Base-by-base conservation (phyloP, 2,329 filamentous ascomycete genomes). In the Talaromyces albobiverticillius region DNA sequence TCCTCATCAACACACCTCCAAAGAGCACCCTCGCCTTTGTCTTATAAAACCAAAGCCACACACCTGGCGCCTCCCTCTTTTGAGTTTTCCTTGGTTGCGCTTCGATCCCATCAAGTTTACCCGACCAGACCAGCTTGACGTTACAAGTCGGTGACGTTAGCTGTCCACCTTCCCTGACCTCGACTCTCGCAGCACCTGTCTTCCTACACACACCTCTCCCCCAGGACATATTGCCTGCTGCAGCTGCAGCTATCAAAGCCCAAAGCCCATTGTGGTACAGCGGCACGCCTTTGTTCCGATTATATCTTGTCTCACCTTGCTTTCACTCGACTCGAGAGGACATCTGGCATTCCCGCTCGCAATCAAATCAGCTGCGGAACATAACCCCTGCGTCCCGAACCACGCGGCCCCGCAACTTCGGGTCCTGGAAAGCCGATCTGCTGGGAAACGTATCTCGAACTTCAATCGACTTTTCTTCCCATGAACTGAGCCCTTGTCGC, bases 341-440 rank as follows among this genome's bases (percentile, higher is more conserved):
- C 50, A 46, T 46, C 41, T 52, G 50, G 41, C 41, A 52, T 52
- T 38, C 48, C 18, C 38, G 48, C 48, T 42, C 29, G 36, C 48
- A 29, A 51, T 32, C 13, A 23, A n/a, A n/a, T n/a, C n/a, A n/a
- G n/a, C n/a, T n/a, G 48, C 41, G 50, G 41, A 52, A 46, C 34
- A 52, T n/a, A 38, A 22, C 40, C 41, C 41, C 42, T 52, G 50
- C 41, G 20, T 38, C 50, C 22, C 32, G n/a, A 52, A 31, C 50
- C 50, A 52, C 50, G 41, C 50, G 31, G 50, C 41, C 50, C 50
- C 50, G 50, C 41, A 46, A 46, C 16, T 45, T 16, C 41, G 29
- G 49, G 20, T 45, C 42, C 22, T 36, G 22, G 31, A 46, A 29
- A 34, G 41, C 50, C 41, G 41, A 52, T 38, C 31, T 52, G 16